Percentiles rank a stretch among this genome's conserved stretches.
phyloP scores from a whole-genome alignment of 208 protist species.

The Acanthamoeba castellanii region DNA sequence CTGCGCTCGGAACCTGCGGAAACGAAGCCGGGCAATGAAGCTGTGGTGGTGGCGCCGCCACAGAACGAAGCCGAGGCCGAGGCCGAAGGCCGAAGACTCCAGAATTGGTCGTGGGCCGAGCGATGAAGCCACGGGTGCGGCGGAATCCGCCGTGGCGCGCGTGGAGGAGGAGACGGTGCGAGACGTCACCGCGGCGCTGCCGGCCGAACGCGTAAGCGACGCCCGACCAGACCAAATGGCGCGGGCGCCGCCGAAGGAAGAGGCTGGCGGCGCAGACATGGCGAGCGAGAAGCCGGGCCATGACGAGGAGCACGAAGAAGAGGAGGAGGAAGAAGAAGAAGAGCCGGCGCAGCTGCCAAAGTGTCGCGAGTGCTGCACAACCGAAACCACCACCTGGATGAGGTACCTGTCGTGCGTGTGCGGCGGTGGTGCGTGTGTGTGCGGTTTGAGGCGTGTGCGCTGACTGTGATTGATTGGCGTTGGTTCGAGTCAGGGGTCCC shows the following conservation, averaged over 20 bases:
- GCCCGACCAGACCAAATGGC: too few species aligned
- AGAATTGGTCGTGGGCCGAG: too few species aligned
- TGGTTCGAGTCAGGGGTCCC: background rate
- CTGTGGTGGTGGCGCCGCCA: too few species aligned
- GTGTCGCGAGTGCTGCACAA: background rate
- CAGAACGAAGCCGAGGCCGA: too few species aligned
- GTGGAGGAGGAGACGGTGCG: background rate
- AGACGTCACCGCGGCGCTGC: too few species aligned
- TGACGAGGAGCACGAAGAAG: background rate
- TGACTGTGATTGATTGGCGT: background rate
- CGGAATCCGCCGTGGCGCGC: too few species aligned
- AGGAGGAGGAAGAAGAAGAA: background rate
- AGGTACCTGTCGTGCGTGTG: background rate
- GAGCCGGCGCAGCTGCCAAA: background rate
- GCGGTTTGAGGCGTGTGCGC: background rate
- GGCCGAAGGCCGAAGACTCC: too few species aligned
- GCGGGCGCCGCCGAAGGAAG: background rate
- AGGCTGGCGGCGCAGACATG: background rate
- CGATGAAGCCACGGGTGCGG: too few species aligned
- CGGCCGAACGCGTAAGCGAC: too few species aligned
- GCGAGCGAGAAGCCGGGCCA: background rate
- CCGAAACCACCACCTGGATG: background rate
- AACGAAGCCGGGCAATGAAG: too few species aligned
- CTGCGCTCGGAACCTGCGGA: too few species aligned
- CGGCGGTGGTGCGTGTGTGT: background rate